Evolutionary conservation across 352 stramenopile genomes (phyloP), one percentile per base, ranked within the genome.

Genomic region (Peronospora tabacina): DNA sequence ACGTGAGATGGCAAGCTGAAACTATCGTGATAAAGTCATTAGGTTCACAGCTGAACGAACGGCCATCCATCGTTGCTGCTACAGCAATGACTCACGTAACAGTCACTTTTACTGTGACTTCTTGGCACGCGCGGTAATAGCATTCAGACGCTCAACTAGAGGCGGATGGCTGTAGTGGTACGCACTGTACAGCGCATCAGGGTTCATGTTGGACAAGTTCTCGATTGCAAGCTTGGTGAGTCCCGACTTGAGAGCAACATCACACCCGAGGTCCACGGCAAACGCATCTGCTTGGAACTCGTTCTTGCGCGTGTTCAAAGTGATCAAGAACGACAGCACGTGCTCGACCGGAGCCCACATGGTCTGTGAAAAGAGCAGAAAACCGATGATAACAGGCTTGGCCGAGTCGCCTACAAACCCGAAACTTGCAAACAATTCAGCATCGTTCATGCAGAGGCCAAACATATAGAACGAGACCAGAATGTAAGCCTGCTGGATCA

Each of bases 161-260:
- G 95, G 93, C 28, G 96, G 96, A 68, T 99, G 96, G 58, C 77
- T 97, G 74, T 98, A 98, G 75, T 99, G 95, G 63, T 98, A 98
- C 10, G 83, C 88, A 28, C 81, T 95, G 73, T 98, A 98, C 57
- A 92, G 83, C 47, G 44, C 55, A 70, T 98, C 95, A 32, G 91
- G 87, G 63, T 96, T 97, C 89, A 99, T 97, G 61, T 97, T 97
- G 58, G 83, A 85, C 19, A 99, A 69, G 65, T 98, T 98, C 65
- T 98, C 94, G 47, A 98, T 81, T 65, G 90, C 84, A 40, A 99
- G 95, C 76, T 99, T 98, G 38, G 88, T 94, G 32, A 98, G 81
- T 5, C 94, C 96, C 26, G 78, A 92, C 66, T 97, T 90, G 26
- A 98, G 74, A n/a, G 75, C 75, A 30, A 80, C 54, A 13, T 79